Percentiles rank a stretch among this genome's conserved stretches.
Evolutionary conservation across 2,329 filamentous ascomycete genomes (phyloP).

Genomic region (Rhynchosporium graminicola): DNA sequence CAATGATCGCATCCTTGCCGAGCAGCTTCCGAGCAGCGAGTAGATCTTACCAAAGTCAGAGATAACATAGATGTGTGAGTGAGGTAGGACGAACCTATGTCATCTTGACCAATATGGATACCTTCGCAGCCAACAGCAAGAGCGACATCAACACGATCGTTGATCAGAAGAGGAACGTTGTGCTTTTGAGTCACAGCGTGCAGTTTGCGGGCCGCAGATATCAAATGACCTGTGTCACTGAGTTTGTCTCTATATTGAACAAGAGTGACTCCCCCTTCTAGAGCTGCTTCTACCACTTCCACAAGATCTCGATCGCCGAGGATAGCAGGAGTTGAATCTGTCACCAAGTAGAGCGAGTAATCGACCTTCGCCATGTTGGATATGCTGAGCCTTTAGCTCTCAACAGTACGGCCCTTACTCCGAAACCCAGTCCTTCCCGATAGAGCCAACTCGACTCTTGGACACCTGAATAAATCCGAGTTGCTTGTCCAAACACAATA

Average conservation of each 20-base stretch:
- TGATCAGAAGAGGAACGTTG: conserved; percentile 82
- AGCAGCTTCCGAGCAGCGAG: conserved; percentile 69
- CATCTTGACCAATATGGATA: conserved; percentile 93
- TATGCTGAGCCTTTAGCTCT: not conserved
- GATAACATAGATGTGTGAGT: not conserved
- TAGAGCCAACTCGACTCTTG: not conserved
- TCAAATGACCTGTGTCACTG: conserved; percentile 69
- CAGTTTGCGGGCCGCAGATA: conserved; percentile 69
- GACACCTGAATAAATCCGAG: not conserved
- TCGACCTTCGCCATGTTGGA: conserved; percentile 50
- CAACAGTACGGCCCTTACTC: not conserved
- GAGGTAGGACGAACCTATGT: conserved; percentile 63
- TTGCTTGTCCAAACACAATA: not conserved
- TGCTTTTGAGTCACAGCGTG: conserved; percentile 69
- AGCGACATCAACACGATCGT: conserved; percentile 89
- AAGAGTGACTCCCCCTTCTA: conserved; percentile 78
- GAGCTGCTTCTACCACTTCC: conserved; percentile 71
- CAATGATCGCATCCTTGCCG: conserved; percentile 78
- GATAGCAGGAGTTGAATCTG: conserved; percentile 85
- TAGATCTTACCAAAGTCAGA: conserved; percentile 49
- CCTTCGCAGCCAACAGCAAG: conserved; percentile 85
- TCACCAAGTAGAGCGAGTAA: conserved; percentile 87
- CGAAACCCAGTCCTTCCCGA: not conserved
- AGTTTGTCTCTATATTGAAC: conserved; percentile 92
- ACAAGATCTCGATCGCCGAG: conserved; percentile 71